phyloP scores from a whole-genome alignment of 2,329 filamentous ascomycete genomes.

The Gnomoniopsis smithogilvyi region DNA sequence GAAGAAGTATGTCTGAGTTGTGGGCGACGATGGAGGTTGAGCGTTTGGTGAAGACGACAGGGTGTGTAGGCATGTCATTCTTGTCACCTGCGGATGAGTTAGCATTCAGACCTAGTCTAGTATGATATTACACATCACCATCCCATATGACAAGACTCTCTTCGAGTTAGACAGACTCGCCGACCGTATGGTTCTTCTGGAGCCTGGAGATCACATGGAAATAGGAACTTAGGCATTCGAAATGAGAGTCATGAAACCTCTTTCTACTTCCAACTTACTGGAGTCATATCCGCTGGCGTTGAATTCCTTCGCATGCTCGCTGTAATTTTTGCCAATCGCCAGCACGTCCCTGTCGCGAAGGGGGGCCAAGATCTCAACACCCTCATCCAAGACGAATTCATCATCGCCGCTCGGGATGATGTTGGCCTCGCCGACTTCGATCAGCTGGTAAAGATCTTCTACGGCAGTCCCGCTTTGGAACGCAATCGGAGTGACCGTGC shows the following conservation, averaged over 20 bases:
- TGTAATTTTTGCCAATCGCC: slow-evolving; percentile 41
- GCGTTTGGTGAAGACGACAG: slow-evolving; percentile 55
- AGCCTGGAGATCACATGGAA: too few relatives aligned
- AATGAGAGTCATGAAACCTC: too few relatives aligned
- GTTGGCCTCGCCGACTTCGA: background rate
- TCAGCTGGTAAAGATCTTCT: background rate
- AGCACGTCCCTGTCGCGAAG: background rate
- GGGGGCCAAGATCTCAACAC: background rate
- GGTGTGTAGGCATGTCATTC: slow-evolving; percentile 46
- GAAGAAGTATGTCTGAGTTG: slow-evolving; percentile 42
- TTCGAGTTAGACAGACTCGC: too few relatives aligned
- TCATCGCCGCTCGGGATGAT: background rate
- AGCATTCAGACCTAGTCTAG: too few relatives aligned
- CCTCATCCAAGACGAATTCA: background rate
- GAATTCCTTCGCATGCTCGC: slow-evolving; percentile 36
- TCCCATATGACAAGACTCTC: too few relatives aligned
- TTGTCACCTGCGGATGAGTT: slow-evolving; percentile 39
- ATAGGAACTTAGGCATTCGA: too few relatives aligned
- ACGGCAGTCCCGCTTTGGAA: background rate
- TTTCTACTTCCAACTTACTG: too few relatives aligned
- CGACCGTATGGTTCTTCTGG: too few relatives aligned
- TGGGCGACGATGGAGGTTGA: slow-evolving; percentile 49
- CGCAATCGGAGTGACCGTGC: background rate
- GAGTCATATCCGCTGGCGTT: slow-evolving; percentile 44
- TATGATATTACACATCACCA: too few relatives aligned